Evolutionary conservation across 208 protist species (phyloP).

Genomic region (Dictyostelium gargantuum): DNA sequence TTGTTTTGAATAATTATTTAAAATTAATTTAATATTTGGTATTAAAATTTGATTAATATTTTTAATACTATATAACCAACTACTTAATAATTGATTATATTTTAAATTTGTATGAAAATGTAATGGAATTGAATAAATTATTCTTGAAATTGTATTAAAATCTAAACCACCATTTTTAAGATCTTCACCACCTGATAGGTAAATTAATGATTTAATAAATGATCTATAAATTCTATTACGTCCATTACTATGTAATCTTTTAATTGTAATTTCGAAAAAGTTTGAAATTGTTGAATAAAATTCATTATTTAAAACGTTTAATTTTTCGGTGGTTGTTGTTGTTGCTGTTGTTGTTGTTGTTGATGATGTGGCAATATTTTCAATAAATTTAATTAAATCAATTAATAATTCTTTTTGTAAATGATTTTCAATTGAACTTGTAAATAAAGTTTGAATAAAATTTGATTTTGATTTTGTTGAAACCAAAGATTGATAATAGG

Average conservation of each 20-base stretch:
- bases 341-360: no score
- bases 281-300: not conserved
- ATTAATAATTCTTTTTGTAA: not conserved
- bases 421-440: not conserved
- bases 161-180: not conserved
- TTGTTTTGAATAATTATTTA: not conserved
- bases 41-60: not conserved
- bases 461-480: not conserved
- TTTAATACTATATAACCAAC: not conserved
- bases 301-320: not conserved
- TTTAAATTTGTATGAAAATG: not conserved
- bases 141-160: not conserved
- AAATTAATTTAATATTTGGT: not conserved
- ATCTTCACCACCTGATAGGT: not conserved
- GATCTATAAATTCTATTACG: not conserved
- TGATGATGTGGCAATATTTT: not conserved
- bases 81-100: not conserved
- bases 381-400: not conserved
- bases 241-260: not conserved
- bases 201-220: slow-evolving; percentile 1
- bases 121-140: slow-evolving; percentile 11
- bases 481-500: not conserved
- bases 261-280: not conserved
- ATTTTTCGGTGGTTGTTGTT: not conserved
- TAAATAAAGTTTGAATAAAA: not conserved